Conservation (phyloP, 2,329 filamentous ascomycete genomes). For the Geoglossum cookeanum region DNA sequence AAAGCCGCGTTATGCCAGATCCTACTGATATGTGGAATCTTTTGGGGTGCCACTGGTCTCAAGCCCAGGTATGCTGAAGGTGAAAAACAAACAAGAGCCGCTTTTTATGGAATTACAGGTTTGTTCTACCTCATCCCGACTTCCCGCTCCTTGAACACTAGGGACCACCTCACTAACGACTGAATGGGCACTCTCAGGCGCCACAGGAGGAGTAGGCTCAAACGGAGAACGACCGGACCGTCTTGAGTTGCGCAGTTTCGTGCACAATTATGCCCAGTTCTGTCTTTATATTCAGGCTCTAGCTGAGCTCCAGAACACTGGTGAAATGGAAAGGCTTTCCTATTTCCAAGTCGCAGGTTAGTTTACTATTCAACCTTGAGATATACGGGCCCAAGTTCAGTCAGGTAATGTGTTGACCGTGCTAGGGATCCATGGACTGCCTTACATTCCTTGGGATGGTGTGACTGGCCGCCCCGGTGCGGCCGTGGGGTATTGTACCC, state of each 20-base stretch:
- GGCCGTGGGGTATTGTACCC: conserved; percentile 14
- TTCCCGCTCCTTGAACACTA: background rate
- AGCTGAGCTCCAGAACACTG: background rate
- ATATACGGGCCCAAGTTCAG: background rate
- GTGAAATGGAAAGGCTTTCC: conserved; percentile 1
- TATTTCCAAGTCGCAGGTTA: conserved; percentile 9
- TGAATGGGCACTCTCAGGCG: background rate
- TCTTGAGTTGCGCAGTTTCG: background rate
- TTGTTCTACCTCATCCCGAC: background rate
- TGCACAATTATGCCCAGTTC: background rate
- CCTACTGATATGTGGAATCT: background rate
- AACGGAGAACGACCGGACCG: background rate
- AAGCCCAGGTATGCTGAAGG: no score
- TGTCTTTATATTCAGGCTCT: background rate
- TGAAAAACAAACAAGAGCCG: background rate
- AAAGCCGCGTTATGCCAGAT: background rate
- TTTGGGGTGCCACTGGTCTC: background rate
- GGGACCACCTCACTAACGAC: background rate
- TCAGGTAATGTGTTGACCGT: background rate
- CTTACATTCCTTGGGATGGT: conserved; percentile 7
- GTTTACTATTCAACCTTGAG: background rate
- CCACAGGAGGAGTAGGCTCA: background rate
- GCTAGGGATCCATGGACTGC: conserved; percentile 7
- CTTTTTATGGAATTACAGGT: background rate
- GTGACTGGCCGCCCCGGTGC: background rate